A percentile compares a stretch with the other conserved stretches of the same genome.
phyloP scores from a whole-genome alignment of 371 early-diverging fungal species.

The Mucor saturninus region DNA sequence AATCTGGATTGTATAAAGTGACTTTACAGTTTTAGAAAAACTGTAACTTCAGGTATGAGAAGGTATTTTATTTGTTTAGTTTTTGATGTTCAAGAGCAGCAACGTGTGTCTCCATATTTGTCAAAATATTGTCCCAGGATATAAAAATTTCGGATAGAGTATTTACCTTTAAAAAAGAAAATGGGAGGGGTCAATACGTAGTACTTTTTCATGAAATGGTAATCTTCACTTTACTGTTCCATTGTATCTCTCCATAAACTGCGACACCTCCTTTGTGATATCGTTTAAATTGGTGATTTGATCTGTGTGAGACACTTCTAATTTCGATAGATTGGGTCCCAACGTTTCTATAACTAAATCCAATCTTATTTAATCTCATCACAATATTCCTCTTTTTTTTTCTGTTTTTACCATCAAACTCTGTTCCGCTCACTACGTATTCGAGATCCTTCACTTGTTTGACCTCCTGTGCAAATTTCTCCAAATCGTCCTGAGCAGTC shows the following conservation, averaged over 20 bases:
- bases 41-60: not conserved
- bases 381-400: too few species aligned
- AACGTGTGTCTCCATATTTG: conserved; percentile 60
- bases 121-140: conserved; percentile 64
- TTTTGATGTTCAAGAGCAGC: conserved; percentile 52
- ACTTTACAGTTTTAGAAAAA: not conserved
- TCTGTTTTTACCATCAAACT: conserved; percentile 12
- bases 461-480: conserved; percentile 54
- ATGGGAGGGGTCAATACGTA: not conserved
- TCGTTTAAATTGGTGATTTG: conserved; percentile 49
- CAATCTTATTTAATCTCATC: not conserved
- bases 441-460: conserved; percentile 63
- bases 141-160: conserved; percentile 69
- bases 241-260: conserved; percentile 60
- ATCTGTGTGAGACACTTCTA: conserved; percentile 56
- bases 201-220: not conserved
- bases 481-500: conserved; percentile 60
- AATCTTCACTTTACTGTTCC: conserved; percentile 38
- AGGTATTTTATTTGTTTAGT: not conserved
- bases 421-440: conserved; percentile 50
- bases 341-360: conserved; percentile 50
- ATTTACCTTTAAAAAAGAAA: conserved; percentile 47
- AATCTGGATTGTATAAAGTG: too few species aligned
- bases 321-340: conserved; percentile 49
- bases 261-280: conserved; percentile 47